Percentiles rank a stretch among this genome's conserved stretches.
phyloP scores from a whole-genome alignment of 2,329 filamentous ascomycete species.

The Pseudogymnoascus sp. region DNA sequence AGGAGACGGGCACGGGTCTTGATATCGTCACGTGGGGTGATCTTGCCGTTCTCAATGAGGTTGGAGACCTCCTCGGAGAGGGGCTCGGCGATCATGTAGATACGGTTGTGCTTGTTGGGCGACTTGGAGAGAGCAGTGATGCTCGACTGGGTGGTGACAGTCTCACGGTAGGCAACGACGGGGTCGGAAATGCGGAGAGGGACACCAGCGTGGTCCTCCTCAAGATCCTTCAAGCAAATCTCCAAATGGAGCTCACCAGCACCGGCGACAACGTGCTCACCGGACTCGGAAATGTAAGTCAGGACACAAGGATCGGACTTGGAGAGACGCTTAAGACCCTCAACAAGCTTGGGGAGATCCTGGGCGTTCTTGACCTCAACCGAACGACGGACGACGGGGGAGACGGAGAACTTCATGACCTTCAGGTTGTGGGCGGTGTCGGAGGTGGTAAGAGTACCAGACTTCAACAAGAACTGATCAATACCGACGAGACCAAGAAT shows the following conservation, averaged over 20 bases:
- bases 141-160: constrained; percentile 73
- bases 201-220: constrained; percentile 98
- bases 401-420: constrained; percentile 99
- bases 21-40: constrained; percentile 94
- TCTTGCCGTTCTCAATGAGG: constrained; percentile 87
- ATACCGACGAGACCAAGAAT: constrained; percentile 99
- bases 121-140: constrained; percentile 99
- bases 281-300: constrained; percentile 79
- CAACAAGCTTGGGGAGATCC: constrained; percentile 98
- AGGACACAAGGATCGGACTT: constrained; percentile 99
- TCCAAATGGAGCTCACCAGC: constrained; percentile 99
- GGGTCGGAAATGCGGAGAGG: constrained; percentile 97
- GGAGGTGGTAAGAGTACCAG: constrained; percentile 94
- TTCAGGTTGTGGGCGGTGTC: constrained; percentile 99
- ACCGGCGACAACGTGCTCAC: constrained; percentile 98
- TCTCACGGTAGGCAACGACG: constrained; percentile 98
- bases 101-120: constrained; percentile 99
- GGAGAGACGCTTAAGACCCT: constrained; percentile 99
- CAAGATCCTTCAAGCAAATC: constrained; percentile 99
- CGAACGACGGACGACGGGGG: constrained; percentile 94
- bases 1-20: constrained; percentile 94
- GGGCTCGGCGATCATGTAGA: constrained; percentile 90
- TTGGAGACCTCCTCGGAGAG: constrained; percentile 84
- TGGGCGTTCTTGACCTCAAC: constrained; percentile 99
- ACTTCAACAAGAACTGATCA: constrained; percentile 99